Percentiles rank a stretch among this genome's conserved stretches.
Evolutionary conservation across 73 alveolate species (phyloP).

Genomic region (Paraurostyla sp.): DNA sequence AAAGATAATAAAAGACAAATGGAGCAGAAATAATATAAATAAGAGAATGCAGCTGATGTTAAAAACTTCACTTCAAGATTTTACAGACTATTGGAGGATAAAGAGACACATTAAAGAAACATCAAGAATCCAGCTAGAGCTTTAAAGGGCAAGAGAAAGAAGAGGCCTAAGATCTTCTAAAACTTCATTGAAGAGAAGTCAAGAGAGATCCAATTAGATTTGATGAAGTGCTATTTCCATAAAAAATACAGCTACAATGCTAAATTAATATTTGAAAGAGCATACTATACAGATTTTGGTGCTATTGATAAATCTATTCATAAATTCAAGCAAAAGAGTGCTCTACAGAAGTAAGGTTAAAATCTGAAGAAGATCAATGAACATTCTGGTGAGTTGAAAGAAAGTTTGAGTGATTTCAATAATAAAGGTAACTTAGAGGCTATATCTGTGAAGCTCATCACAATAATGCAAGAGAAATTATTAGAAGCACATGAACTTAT

Average conservation of each 20-base stretch:
- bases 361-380: conserved; percentile 61
- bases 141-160: conserved; percentile 59
- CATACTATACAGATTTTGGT: conserved; percentile 45
- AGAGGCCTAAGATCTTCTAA: conserved; percentile 67
- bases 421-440: not conserved
- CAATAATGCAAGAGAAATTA: not conserved
- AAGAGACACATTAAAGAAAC: conserved; percentile 11
- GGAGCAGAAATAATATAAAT: not conserved
- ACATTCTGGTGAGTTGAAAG: not conserved
- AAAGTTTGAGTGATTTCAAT: not conserved
- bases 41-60: not conserved
- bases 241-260: conserved; percentile 13
- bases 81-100: conserved; percentile 51
- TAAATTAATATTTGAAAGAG: conserved; percentile 49
- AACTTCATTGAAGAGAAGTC: conserved; percentile 42
- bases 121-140: conserved; percentile 47
- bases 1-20: not conserved
- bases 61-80: conserved; percentile 31
- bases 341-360: conserved; percentile 53
- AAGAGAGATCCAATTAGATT: not conserved
- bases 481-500: not conserved
- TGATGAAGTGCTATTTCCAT: conserved; percentile 46
- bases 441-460: conserved; percentile 8
- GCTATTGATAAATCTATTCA: conserved; percentile 52
- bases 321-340: conserved; percentile 51